Base-by-base conservation (phyloP, 2,329 filamentous ascomycete genomes). In the Fusarium torulosum region DNA sequence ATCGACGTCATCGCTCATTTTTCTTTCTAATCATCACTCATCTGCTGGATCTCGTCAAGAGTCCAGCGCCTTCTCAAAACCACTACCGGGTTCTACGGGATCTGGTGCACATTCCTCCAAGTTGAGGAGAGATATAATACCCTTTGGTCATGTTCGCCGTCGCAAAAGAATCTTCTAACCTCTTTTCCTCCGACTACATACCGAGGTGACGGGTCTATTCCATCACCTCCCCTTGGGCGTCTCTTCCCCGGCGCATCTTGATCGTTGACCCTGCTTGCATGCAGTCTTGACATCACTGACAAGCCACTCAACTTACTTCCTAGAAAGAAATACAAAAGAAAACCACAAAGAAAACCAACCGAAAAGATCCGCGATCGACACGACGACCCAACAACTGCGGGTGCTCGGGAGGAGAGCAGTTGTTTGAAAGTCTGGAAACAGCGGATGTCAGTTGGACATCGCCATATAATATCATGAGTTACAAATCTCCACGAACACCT, bases 141-240 rank as follows among this genome's bases (percentile, higher is more conserved):
- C 77, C 73, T 78, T 78, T 77, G 75, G 79, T 79, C 78, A 88
- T 88, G 86, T 88, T 85, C 78, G 82, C 82, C 79, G 80, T 80
- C 83, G 81, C 80, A 84, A 83, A 79, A 83, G 80, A 80, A 75
- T 80, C 79, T 78, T 82, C 80, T 78, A 84, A 82, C 79, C 83
- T 81, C 83, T 84, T 82, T 82, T 83, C 83, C 76, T 83, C 84
- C 84, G 84, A 86, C 81, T 82, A 84, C 82, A 86, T 85, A 85
- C 83, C 84, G 82, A 85, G 85, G 85, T 87, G 85, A 87, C 84
- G 78, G 80, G 81, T 77, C 76, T 81, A 79, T 78, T 79, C 78
- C 57, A 74, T 76, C 77, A 79, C 78, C 82, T 81, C 81, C 78
- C 80, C 77, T 78, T 78, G 79, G 81, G 80, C 82, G 76, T 81